Conservation (phyloP, 768 basidiomycete species). For the Dioszegia crocea region DNA sequence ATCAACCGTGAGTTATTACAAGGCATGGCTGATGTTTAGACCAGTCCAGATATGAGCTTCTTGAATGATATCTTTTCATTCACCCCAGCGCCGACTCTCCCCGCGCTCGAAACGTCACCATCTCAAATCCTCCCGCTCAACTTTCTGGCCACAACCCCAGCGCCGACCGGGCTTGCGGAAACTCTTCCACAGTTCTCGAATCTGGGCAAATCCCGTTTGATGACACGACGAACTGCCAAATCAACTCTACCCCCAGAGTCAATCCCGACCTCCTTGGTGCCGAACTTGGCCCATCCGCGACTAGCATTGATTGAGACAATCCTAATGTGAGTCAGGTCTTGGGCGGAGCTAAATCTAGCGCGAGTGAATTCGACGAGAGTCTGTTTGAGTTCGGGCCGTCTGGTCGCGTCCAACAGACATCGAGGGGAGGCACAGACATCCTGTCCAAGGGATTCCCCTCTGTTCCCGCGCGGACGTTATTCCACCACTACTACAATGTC, state of each 20-base stretch:
- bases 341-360: slow-evolving; percentile 8
- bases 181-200: slow-evolving; percentile 1
- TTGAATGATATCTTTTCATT: slow-evolving; percentile 14
- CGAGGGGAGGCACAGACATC: slow-evolving; percentile 14
- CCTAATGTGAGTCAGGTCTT: slow-evolving; percentile 14
- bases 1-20: not conserved
- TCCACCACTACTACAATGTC: slow-evolving; percentile 34
- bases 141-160: not conserved
- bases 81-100: slow-evolving; percentile 8
- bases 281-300: slow-evolving; percentile 10
- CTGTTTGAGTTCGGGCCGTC: slow-evolving; percentile 33
- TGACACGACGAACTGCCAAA: slow-evolving; percentile 15
- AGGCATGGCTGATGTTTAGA: not conserved
- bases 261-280: not conserved
- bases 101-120: slow-evolving; percentile 1
- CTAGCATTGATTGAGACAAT: slow-evolving; percentile 16
- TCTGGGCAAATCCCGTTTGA: slow-evolving; percentile 10
- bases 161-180: not conserved
- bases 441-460: slow-evolving; percentile 36
- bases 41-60: not conserved
- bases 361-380: slow-evolving; percentile 18
- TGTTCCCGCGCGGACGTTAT: slow-evolving; percentile 25
- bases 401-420: slow-evolving; percentile 8
- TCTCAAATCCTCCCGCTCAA: not conserved
- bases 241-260: not conserved